Conservation (phyloP, 768 basidiomycete genomes). For the Boletus rubroflammeus region DNA sequence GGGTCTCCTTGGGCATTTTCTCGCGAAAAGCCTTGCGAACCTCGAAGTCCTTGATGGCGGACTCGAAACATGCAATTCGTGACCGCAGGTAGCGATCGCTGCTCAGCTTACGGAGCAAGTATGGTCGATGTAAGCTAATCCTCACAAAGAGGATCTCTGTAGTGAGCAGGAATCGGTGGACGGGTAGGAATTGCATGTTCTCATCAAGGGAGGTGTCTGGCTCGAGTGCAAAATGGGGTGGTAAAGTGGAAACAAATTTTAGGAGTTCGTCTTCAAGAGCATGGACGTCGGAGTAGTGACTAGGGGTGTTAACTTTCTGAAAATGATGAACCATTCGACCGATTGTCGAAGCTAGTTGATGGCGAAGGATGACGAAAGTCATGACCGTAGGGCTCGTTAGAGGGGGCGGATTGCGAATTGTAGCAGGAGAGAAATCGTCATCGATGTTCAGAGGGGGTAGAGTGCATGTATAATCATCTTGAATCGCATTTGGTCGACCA, state of each 20-base stretch:
- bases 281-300: conserved; percentile 81
- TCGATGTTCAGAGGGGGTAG: conserved; percentile 70
- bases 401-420: conserved; percentile 50
- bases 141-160: conserved; percentile 88
- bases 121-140: conserved; percentile 83
- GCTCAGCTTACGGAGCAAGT: conserved; percentile 69
- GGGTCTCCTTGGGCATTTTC: conserved; percentile 56
- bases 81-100: conserved; percentile 82
- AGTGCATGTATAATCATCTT: conserved; percentile 86
- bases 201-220: conserved; percentile 79
- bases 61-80: conserved; percentile 84
- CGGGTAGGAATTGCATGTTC: conserved; percentile 58
- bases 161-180: conserved; percentile 84
- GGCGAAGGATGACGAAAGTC: conserved; percentile 86
- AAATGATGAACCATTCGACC: conserved; percentile 92
- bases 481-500: conserved; percentile 85
- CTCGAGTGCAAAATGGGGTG: conserved; percentile 72
- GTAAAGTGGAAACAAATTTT: conserved; percentile 70
- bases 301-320: conserved; percentile 74
- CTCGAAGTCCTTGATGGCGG: conserved; percentile 82
- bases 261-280: conserved; percentile 80
- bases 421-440: conserved; percentile 47
- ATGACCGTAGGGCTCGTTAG: conserved; percentile 73
- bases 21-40: conserved; percentile 69
- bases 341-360: conserved; percentile 78